Conservation (phyloP, 1,284 basidiomycete genomes). For the Melampsora abietis-canadensis region DNA sequence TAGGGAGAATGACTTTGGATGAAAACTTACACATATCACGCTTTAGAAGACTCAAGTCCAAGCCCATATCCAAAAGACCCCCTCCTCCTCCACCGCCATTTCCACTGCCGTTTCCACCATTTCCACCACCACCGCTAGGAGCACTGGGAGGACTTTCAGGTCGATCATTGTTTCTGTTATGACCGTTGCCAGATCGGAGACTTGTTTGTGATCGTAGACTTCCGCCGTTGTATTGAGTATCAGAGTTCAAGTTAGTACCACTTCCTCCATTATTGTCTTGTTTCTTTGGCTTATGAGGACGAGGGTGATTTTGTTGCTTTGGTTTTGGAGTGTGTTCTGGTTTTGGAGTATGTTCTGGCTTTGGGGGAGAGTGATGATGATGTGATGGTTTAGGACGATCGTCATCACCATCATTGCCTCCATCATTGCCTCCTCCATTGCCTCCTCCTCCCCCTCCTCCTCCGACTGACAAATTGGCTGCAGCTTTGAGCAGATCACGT, state of each 20-base stretch:
- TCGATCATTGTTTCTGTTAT: neutral
- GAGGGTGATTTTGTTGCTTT: neutral
- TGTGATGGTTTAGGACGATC: neutral
- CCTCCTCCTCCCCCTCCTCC: constrained; percentile 5
- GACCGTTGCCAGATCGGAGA: neutral
- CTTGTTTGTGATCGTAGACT: neutral
- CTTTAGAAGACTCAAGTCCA: neutral
- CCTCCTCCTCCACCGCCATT: neutral
- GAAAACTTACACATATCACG: too few relatives aligned
- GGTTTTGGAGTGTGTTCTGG: neutral
- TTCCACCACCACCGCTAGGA: too few relatives aligned
- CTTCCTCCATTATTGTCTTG: neutral
- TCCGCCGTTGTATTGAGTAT: neutral
- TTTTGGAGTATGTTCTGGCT: neutral
- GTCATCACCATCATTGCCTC: neutral
- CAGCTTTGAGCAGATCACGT: neutral
- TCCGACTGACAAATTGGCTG: neutral
- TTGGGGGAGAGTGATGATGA: constrained; percentile 5
- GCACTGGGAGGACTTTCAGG: neutral
- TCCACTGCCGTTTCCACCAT: neutral
- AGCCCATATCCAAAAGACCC: neutral
- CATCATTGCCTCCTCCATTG: neutral
- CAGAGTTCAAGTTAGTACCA: neutral
- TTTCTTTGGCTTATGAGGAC: neutral
- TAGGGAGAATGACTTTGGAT: neutral